These are phyloP conservation scores for Morella rubra DNA, from an alignment of 306 rosid genomes.

Conservation along the genomic window DNA sequence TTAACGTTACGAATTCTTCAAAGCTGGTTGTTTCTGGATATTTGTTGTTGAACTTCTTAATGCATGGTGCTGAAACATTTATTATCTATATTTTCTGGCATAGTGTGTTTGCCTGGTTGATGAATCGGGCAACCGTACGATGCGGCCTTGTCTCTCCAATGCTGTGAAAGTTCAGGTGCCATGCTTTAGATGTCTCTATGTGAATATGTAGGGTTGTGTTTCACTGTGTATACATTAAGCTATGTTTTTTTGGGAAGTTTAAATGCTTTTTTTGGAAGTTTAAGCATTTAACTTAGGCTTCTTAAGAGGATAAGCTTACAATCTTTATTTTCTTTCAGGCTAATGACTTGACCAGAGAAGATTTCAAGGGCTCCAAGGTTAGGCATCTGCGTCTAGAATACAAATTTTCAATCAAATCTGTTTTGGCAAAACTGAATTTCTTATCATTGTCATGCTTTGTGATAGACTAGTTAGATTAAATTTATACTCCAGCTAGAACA, in stretches of 20 bases:
- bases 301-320: slow-evolving; percentile 1
- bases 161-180: slow-evolving; percentile 85
- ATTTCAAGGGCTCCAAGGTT: slow-evolving; percentile 93
- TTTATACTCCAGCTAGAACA: neutral
- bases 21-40: neutral
- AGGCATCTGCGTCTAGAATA: slow-evolving; percentile 27
- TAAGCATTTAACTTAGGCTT: neutral
- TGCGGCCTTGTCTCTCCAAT: slow-evolving; percentile 93
- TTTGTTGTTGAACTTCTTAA: neutral
- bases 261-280: neutral
- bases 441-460: neutral
- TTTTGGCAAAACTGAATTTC: neutral
- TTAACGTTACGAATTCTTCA: slow-evolving; percentile 9
- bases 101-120: slow-evolving; percentile 99
- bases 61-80: slow-evolving; percentile 17
- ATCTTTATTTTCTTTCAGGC: slow-evolving; percentile 47
- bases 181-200: neutral
- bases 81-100: slow-evolving; percentile 22
- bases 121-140: slow-evolving; percentile 74
- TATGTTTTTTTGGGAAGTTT: too few species aligned
- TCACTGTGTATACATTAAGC: too few species aligned
- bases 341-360: slow-evolving; percentile 65
- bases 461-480: neutral
- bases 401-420: neutral
- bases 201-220: too few species aligned